phyloP scores from a whole-genome alignment of 305 asterid species.

The Fraxinus albicans region DNA sequence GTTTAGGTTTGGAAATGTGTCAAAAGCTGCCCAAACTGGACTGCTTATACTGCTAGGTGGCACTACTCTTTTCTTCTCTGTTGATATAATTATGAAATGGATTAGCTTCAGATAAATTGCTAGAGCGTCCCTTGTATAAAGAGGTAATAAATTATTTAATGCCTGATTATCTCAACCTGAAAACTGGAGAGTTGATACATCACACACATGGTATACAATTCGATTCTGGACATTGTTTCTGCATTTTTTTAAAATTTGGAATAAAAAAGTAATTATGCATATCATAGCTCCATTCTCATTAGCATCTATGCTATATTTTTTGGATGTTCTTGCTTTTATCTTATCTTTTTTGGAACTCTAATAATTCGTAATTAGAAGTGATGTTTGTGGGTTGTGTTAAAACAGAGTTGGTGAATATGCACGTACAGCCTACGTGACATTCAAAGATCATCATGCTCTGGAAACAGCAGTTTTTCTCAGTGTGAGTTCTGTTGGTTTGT shows the following conservation, averaged over 20 bases:
- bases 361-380: not conserved
- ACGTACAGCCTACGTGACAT: conserved; percentile 70
- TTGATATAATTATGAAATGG: not conserved
- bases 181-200: not conserved
- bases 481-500: not conserved
- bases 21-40: not conserved
- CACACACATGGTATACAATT: not conserved
- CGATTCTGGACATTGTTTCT: not conserved
- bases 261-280: not conserved
- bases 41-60: not conserved
- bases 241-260: not conserved
- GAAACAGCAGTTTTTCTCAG: not conserved
- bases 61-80: not conserved
- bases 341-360: not conserved
- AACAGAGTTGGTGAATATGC: conserved; percentile 84
- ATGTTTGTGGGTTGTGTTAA: conserved; percentile 28
- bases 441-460: not conserved
- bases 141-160: not conserved
- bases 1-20: not conserved
- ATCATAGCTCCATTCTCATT: not conserved
- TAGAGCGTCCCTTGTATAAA: not conserved
- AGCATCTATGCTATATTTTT: not conserved
- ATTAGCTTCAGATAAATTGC: not conserved
- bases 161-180: not conserved
- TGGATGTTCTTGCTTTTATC: not conserved